phyloP scores from a whole-genome alignment of 139 green algal species.

The Volvox africanus region DNA sequence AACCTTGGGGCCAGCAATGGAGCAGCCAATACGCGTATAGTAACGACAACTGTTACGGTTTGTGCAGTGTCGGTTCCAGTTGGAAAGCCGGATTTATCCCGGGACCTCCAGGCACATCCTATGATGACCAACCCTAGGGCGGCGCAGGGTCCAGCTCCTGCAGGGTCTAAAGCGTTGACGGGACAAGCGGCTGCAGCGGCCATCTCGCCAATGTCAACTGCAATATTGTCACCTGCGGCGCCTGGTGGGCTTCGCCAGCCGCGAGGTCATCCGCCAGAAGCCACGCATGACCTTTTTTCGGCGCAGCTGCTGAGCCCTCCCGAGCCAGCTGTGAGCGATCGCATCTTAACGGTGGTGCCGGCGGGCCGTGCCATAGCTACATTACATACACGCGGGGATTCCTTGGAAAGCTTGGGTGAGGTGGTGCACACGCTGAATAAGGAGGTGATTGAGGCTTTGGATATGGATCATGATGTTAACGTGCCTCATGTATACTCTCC shows the following conservation, averaged over 20 bases:
- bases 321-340: too few relatives aligned
- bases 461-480: neutral
- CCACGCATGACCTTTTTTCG: neutral
- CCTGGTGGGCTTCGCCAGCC: neutral
- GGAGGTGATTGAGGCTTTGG: constrained; percentile 32
- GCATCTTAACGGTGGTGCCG: neutral
- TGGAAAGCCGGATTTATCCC: neutral
- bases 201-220: neutral
- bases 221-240: neutral
- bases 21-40: too few relatives aligned
- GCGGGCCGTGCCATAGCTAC: neutral
- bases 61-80: neutral
- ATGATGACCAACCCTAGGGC: neutral
- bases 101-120: neutral
- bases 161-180: neutral
- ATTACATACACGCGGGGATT: constrained; percentile 39
- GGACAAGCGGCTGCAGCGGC: constrained; percentile 7
- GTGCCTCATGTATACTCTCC: neutral
- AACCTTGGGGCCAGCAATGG: too few relatives aligned
- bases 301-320: neutral
- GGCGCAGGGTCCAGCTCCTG: neutral
- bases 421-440: constrained; percentile 26
- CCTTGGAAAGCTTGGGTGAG: constrained; percentile 49
- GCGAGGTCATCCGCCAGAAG: neutral
- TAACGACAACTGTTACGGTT: neutral